These are phyloP conservation scores for Neolentinus lepideus DNA, from an alignment of 1,284 basidiomycete species.

Conservation along the genomic window DNA sequence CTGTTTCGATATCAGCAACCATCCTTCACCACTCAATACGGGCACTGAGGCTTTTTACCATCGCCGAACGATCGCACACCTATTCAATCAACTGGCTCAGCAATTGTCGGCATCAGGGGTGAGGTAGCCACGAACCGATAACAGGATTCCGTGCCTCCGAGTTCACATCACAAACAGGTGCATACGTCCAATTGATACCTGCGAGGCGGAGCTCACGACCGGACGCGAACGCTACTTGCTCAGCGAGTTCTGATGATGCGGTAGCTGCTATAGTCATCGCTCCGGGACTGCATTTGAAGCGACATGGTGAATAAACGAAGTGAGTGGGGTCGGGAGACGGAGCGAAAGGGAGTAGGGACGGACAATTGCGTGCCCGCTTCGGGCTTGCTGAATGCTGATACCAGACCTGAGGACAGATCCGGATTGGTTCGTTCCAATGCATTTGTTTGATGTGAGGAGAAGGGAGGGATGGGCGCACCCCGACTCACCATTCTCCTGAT, in stretches of 20 bases:
- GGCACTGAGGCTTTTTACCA: constrained; percentile 27
- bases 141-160: constrained; percentile 60
- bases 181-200: constrained; percentile 62
- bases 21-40: neutral
- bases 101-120: too few species aligned
- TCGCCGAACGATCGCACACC: constrained; percentile 67
- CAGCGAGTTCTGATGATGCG: constrained; percentile 36
- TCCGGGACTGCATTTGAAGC: constrained; percentile 42
- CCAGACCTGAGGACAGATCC: constrained; percentile 36
- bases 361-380: constrained; percentile 61
- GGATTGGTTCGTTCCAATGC: neutral
- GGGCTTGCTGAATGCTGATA: constrained; percentile 52
- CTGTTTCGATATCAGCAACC: constrained; percentile 28
- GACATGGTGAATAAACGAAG: neutral
- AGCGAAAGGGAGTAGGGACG: constrained; percentile 14
- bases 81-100: constrained; percentile 15
- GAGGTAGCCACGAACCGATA: too few species aligned
- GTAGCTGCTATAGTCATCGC: constrained; percentile 65
- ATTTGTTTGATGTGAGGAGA: too few species aligned
- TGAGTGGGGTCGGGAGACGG: neutral
- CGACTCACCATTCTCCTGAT: constrained; percentile 60
- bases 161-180: constrained; percentile 67
- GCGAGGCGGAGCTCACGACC: constrained; percentile 49
- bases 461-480: too few species aligned
- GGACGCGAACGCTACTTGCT: constrained; percentile 38